Evolutionary conservation across 441 rosid species (phyloP).

Genomic region (Pelargonium myrrhifolium): DNA sequence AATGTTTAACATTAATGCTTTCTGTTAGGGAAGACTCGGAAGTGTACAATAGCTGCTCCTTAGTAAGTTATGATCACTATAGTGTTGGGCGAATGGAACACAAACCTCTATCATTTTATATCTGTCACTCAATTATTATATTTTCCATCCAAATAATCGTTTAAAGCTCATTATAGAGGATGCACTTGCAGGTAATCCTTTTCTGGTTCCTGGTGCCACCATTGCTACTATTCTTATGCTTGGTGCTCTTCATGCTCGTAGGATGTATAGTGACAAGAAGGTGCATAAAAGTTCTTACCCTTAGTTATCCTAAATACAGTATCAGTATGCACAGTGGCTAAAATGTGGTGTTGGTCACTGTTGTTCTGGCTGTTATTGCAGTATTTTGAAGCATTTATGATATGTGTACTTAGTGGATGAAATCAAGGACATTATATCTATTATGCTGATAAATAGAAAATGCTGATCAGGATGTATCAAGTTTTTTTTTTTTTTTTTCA

Average conservation of each 20-base stretch:
- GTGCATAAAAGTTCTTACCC: conserved; percentile 22
- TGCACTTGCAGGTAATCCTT: conserved; percentile 46
- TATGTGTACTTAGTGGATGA: neutral
- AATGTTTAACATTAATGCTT: neutral
- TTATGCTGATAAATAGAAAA: neutral
- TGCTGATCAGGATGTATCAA: neutral
- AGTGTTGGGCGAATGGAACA: neutral
- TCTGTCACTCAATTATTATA: neutral
- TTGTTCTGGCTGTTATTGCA: conserved; percentile 4
- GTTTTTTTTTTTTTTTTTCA: neutral
- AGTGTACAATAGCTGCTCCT: neutral
- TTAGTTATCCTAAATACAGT: neutral
- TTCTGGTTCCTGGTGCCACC: conserved; percentile 83
- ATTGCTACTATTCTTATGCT: conserved; percentile 89
- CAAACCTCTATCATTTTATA: neutral
- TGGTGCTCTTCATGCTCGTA: conserved; percentile 88
- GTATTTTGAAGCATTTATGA: neutral
- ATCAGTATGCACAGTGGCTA: neutral
- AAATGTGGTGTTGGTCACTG: neutral
- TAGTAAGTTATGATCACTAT: neutral
- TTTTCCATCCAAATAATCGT: neutral
- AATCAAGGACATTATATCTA: neutral
- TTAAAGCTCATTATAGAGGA: conserved; percentile 14
- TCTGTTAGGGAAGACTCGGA: no score
- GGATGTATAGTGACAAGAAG: conserved; percentile 83